Evolutionary conservation across 805 yeast species (phyloP), one percentile per base, ranked within the genome.

Genomic region (Metschnikowia matae): DNA sequence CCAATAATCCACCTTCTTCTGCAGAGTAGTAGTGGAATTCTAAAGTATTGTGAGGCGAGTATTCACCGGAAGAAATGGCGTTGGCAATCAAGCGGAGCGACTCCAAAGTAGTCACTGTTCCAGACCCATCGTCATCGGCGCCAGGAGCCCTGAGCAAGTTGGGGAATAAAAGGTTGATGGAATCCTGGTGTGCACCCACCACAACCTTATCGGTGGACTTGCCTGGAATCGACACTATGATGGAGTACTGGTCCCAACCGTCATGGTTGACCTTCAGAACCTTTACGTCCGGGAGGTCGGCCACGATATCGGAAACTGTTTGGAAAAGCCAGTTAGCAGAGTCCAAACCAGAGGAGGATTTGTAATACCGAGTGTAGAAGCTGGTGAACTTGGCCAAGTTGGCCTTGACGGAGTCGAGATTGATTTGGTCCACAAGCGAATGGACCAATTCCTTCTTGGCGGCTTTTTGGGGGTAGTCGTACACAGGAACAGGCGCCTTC

Each of bases 1-100:
- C 98, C 48, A 88, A 72, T 49, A 89, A 71, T 0, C 97, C 97
- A 53, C 89, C 90, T 74, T 92, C 98, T 71, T 92, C 98, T 1
- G 96, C 98, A 26, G 96, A 81, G 71, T 89, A 92, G 76, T 89
- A 92, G 69, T 92, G 98, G 72, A 92, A 91, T 65, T 92, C 96
- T 17, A 92, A 68, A 0, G 96, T 81, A 67, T 89, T 88, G 40
- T 77, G 69, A 13, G 91, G 89, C 51, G 68, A 59, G 56, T 77
- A 76, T 0, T 73, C 70, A 2, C 68, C 68, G 3, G 56, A 44
- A 17, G 55, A 61, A 47, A 65, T 62, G 21, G 66, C 64, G 34
- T 69, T 72, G 6, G 79, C 66, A 26, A 89, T 68, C 14, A 87
- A 67, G 56, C 94, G 77, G 59, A 90, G 77, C 1, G 90, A 82